Evolutionary conservation across 2,329 filamentous ascomycete genomes (phyloP), one percentile per base, ranked within the genome.

Genomic region (Fragosphaeria purpurea): DNA sequence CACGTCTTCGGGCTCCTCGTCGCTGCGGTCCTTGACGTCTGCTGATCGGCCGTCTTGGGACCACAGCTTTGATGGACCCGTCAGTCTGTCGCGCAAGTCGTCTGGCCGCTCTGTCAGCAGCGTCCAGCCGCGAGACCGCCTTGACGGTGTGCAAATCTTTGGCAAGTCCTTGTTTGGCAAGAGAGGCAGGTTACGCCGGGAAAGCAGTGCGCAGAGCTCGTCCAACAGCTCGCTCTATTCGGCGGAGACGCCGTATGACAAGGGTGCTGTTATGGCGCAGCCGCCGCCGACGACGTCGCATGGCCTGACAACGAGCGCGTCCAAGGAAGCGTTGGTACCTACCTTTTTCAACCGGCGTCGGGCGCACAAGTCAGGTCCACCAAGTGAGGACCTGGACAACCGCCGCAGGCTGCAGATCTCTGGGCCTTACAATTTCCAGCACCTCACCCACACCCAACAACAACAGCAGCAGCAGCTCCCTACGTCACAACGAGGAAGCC

Each of bases 371-470:
- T 60, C 61, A n/a, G 62, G 63, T 8, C 44, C 56, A 30, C 52
- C 60, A 5, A 59, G 59, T n/a, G 60, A 62, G 33, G 49, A 57
- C 10, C 22, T 45, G 47, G 57, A 47, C 57, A 62, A 60, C 11
- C 61, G 62, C 48, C 74, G 64, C 58, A 73, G 69, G 55, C 60
- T 74, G 46, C 72, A 74, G 49, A 84, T 84, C 49, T 84, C 80
- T 1, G 74, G 70, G 1, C 80, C 80, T 3, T 83, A 80, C 64
- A 82, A 83, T 66, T 84, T 84, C 54, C 79, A 83, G 60, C 80
- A 84, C 62, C 70, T 84, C 37, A 73, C 76, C 4, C 79, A 83
- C 60, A 79, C 75, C 10, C 67, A 71, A 10, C 73, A 72, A 44
- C 73, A 22, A 22, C 22, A 22, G 22, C 22, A 22, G 22, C 22